Percentiles rank a stretch among this genome's conserved stretches.
phyloP scores from a whole-genome alignment of 2,329 filamentous ascomycete genomes.

The Ascochyta viciae-villosae region DNA sequence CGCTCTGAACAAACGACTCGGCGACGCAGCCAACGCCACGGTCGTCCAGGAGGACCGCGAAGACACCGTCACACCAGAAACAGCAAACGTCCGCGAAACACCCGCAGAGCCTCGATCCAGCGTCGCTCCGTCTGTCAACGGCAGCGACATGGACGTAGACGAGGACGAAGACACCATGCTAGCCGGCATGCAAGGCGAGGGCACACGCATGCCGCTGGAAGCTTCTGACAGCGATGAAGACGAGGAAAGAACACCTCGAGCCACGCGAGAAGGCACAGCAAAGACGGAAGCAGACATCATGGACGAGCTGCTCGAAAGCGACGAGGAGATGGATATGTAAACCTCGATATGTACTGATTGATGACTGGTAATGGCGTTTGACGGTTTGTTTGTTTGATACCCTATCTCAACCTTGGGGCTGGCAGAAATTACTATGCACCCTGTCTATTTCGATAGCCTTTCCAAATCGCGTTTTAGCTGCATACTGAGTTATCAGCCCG shows the following conservation, averaged over 20 bases:
- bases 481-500: too few relatives aligned
- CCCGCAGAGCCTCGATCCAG: constrained; percentile 7
- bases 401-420: neutral
- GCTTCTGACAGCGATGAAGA: constrained; percentile 32
- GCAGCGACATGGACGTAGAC: constrained; percentile 26
- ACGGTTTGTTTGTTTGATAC: constrained; percentile 8
- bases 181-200: constrained; percentile 43
- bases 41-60: constrained; percentile 11
- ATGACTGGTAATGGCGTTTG: constrained; percentile 1
- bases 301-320: constrained; percentile 42
- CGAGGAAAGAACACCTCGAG: constrained; percentile 12
- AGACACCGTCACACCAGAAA: constrained; percentile 28
- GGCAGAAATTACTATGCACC: too few relatives aligned
- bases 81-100: constrained; percentile 8
- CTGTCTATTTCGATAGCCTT: too few relatives aligned
- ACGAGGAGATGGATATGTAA: constrained; percentile 22
- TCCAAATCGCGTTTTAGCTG: too few relatives aligned
- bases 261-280: constrained; percentile 6
- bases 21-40: constrained; percentile 32
- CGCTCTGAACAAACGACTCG: constrained; percentile 61
- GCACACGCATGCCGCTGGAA: constrained; percentile 44
- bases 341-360: constrained; percentile 1
- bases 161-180: constrained; percentile 45
- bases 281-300: constrained; percentile 47
- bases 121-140: constrained; percentile 17